Percentiles rank a stretch among this genome's conserved stretches.
phyloP scores from a whole-genome alignment of 2,329 filamentous ascomycete genomes.

The Trichoderma koningiopsis region DNA sequence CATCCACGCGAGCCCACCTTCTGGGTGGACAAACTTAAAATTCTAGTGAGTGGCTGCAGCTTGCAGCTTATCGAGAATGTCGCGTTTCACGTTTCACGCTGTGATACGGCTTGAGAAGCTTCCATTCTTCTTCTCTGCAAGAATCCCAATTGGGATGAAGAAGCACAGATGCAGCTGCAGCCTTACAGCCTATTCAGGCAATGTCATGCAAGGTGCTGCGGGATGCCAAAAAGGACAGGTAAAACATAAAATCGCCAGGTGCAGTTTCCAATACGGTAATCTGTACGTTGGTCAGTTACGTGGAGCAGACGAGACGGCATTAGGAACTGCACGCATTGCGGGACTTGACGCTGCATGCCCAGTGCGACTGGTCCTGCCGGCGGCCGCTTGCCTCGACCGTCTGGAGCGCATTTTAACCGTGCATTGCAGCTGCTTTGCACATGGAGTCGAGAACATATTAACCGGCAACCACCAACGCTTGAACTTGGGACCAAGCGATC shows the following conservation, averaged over 20 bases:
- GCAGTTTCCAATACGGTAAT: neutral
- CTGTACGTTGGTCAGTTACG: neutral
- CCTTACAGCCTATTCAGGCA: constrained; percentile 13
- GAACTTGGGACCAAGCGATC: constrained; percentile 9
- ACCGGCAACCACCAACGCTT: constrained; percentile 17
- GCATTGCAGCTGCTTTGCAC: constrained; percentile 2
- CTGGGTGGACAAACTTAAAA: neutral
- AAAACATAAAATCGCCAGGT: neutral
- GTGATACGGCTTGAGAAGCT: constrained; percentile 4
- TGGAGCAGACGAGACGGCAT: neutral
- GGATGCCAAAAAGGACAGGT: neutral
- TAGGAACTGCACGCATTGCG: neutral
- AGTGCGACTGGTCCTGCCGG: neutral
- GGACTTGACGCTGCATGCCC: neutral
- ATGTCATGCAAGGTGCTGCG: constrained; percentile 7
- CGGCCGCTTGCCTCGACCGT: neutral
- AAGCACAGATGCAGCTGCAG: constrained; percentile 2
- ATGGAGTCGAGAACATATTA: neutral
- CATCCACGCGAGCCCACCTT: neutral
- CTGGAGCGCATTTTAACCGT: neutral
- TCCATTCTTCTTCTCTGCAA: neutral
- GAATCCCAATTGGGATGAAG: constrained; percentile 9
- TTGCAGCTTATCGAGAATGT: neutral
- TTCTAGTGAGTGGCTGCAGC: neutral
- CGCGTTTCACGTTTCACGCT: constrained; percentile 2